These are phyloP conservation scores for Vigna angularis DNA, from an alignment of 306 rosid genomes.

Conservation along the genomic window DNA sequence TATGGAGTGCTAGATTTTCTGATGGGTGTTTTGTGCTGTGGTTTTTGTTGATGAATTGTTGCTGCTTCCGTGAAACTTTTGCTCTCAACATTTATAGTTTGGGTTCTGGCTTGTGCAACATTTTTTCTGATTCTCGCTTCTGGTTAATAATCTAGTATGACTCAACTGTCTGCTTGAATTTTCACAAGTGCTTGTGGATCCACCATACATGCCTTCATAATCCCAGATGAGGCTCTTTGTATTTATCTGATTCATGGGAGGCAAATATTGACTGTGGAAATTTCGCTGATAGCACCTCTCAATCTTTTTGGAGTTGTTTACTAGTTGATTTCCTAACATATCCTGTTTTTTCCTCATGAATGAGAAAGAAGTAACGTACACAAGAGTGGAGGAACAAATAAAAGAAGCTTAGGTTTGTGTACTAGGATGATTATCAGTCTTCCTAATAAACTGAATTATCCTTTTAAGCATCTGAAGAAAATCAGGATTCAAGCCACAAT, in stretches of 20 bases:
- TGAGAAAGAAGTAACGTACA: not conserved
- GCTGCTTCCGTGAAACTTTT: constrained; percentile 15
- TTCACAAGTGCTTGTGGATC: not conserved
- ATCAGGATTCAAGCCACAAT: not conserved
- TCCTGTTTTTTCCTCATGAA: not conserved
- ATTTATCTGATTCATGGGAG: constrained; percentile 61
- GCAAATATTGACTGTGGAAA: constrained; percentile 45
- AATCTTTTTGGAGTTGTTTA: constrained; percentile 50
- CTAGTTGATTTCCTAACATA: constrained; percentile 53
- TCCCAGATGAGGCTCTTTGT: constrained; percentile 53
- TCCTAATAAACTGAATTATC: not conserved
- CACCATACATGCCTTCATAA: constrained; percentile 52
- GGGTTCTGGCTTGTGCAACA: constrained; percentile 17
- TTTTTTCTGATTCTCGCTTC: constrained; percentile 16
- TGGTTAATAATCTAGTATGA: constrained; percentile 24
- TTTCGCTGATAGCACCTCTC: constrained; percentile 45
- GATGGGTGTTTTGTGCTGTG: not conserved
- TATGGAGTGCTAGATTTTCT: constrained; percentile 19
- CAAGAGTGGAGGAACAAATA: constrained; percentile 16
- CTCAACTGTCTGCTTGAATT: constrained; percentile 37
- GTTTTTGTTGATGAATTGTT: constrained; percentile 1
- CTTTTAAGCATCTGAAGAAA: not conserved
- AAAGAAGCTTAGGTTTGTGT: not conserved
- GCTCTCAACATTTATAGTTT: constrained; percentile 1
- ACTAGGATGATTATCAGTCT: constrained; percentile 13